phyloP scores from a whole-genome alignment of 2,329 filamentous ascomycete genomes.

The Fusarium citri region DNA sequence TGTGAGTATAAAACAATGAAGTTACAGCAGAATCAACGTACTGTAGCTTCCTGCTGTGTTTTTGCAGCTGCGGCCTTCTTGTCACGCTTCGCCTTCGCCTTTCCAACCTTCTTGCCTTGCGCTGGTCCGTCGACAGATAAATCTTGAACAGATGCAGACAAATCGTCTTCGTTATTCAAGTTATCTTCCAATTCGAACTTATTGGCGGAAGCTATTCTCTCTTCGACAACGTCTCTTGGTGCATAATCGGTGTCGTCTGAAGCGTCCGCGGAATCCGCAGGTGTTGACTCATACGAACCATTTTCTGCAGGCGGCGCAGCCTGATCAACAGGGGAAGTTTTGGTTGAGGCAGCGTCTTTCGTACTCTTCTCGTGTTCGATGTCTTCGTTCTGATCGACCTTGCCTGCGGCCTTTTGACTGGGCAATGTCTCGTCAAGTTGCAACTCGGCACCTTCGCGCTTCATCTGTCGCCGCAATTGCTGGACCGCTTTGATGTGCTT shows the following conservation, averaged over 20 bases:
- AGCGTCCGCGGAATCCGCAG: conserved; percentile 23
- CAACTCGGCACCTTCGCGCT: conserved; percentile 76
- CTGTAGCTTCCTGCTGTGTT: conserved; percentile 49
- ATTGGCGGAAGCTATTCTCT: conserved; percentile 50
- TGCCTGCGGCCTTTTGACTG: neutral
- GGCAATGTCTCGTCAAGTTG: conserved; percentile 53
- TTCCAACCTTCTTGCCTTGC: conserved; percentile 59
- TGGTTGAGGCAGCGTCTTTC: neutral
- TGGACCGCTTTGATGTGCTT: conserved; percentile 92
- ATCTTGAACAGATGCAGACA: conserved; percentile 29
- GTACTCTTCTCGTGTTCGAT: neutral
- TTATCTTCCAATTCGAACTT: conserved; percentile 1
- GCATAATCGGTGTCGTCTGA: conserved; percentile 60
- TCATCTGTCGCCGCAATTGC: conserved; percentile 84
- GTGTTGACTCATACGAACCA: conserved; percentile 4
- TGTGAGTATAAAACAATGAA: conserved; percentile 1
- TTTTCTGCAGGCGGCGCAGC: neutral
- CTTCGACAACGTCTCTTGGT: conserved; percentile 57
- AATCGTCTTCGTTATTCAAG: neutral
- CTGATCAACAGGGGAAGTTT: neutral
- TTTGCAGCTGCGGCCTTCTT: conserved; percentile 58
- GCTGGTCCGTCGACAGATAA: conserved; percentile 45
- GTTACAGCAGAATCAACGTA: conserved; percentile 45
- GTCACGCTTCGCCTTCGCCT: conserved; percentile 63
- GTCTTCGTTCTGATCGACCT: neutral